These are phyloP conservation scores for Schizosaccharomyces lindneri DNA, from an alignment of 805 yeast species.

Conservation along the genomic window DNA sequence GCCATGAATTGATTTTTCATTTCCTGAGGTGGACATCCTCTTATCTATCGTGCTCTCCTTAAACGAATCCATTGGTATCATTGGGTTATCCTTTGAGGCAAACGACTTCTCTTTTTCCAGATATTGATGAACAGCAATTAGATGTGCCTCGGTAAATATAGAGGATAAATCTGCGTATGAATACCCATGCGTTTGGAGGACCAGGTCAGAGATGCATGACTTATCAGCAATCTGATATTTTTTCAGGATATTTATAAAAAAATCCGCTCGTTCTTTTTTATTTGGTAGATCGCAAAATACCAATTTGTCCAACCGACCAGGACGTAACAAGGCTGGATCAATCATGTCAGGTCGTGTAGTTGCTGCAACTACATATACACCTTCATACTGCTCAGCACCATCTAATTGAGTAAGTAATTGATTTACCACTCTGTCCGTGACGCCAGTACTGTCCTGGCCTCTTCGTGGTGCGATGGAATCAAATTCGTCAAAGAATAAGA, in stretches of 20 bases:
- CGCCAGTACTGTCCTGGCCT: constrained; percentile 94
- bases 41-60: not conserved
- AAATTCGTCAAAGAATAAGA: constrained; percentile 80
- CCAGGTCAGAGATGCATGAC: constrained; percentile 31
- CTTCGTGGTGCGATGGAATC: constrained; percentile 89
- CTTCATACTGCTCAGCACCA: constrained; percentile 94
- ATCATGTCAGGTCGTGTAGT: constrained; percentile 88
- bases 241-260: constrained; percentile 23
- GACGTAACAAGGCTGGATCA: constrained; percentile 81
- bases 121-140: constrained; percentile 44
- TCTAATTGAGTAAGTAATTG: constrained; percentile 96
- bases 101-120: constrained; percentile 14
- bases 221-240: constrained; percentile 32
- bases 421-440: constrained; percentile 89
- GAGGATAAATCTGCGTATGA: constrained; percentile 95
- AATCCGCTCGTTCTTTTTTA: constrained; percentile 44
- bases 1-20: too few relatives aligned
- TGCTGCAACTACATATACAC: constrained; percentile 89
- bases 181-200: constrained; percentile 41
- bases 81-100: not conserved
- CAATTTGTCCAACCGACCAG: constrained; percentile 86
- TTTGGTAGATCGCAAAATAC: constrained; percentile 75
- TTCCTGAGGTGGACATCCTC: too few relatives aligned
- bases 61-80: not conserved
- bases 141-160: constrained; percentile 67